Base-by-base conservation (phyloP, 2,329 filamentous ascomycete genomes). In the Zopfia rhizophila region DNA sequence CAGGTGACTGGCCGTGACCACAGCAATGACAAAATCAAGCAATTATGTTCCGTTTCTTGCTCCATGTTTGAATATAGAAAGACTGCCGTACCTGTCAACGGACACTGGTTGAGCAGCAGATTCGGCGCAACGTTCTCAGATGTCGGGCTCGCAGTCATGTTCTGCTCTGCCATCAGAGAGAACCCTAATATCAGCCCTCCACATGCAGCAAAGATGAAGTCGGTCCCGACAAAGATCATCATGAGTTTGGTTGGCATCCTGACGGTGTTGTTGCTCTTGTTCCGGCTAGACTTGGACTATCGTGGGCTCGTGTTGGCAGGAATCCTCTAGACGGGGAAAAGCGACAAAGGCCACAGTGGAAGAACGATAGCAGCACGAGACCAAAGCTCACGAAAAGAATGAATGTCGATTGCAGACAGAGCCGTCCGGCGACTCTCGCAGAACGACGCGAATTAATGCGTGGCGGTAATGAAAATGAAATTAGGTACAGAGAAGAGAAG, bases 171-270 rank as follows among this genome's bases (percentile, higher is more conserved):
- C 10, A 77, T 68, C 45, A 84, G 67, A n/a, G 80, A 76, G 58
- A 81, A 80, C 50, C 76, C 74, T 29, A 84, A 65, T 48, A 84
- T 65, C 18, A 83, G 64, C 45, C 72, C 77, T 53, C 81, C 81
- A 13, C 76, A 75, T 42, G 66, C 68, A 24, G 81, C 72, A 61
- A 84, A 83, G 55, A 82, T 63, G 33, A 81, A 53, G 63, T 84
- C 78, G 49, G 77, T 66, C 30, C 65, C 68, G 45, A 82, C 60
- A 64, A 79, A 84, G 48, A 76, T 72, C 58, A 79, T 60, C 54
- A 83, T 75, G 30, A 83, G 70, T 51, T 77, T 81, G 72, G 81
- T 78, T 60, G 74, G 72, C 74, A 78, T 81, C 53, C 48, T 69
- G 63, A 55, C 47, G 60, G 60, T 58, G 32, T 49, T 56, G 33